Base-by-base conservation (phyloP, 306 rosid species). In the Lupinus albus region DNA sequence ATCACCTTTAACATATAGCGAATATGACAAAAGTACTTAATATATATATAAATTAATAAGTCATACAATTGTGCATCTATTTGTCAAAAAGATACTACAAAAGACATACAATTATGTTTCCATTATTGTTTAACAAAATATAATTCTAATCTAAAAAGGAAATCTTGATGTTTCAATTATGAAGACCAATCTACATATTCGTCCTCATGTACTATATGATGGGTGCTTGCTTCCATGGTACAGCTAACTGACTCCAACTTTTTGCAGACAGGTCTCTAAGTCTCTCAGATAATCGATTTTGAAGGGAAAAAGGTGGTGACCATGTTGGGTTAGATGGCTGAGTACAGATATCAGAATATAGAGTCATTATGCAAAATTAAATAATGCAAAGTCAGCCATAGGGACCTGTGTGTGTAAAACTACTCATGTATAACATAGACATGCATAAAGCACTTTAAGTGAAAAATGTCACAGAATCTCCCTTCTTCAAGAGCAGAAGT, bases 211-310 rank as follows among this genome's bases (percentile, higher is more conserved):
- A n/a, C n/a, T n/a, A n/a, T n/a, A n/a, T n/a, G n/a, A n/a, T 85
- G 48, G 99, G 99, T 41, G 99, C 99, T 81, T 90, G 97, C 80
- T 86, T 87, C 99, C 99, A 90, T 25, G 99, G 96, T 25, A 90
- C 99, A 84, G 97, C 99, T 82, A 94, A 82, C 65, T 90, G 99
- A 79, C 68, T 90, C 99, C 97, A 90, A 84, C 67, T 83, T 83
- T 88, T 90, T 46, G 70, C 79, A 68, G 97, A 79, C 15, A 90
- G 71, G 47, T 94, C 97, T 79, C 91, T 90, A 20, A 79, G 78
- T 77, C 95, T 84, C 66, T 92, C 96, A 4, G 95, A 68, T 39
- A 86, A 68, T 57, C 86, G 83, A 76, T 81, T 76, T 71, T 85
- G 89, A 67, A 86, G 78, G 60, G 88, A 61, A 79, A 88, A 76